Conservation (phyloP, 257 asterid genomes). For the Eucommia ulmoides region DNA sequence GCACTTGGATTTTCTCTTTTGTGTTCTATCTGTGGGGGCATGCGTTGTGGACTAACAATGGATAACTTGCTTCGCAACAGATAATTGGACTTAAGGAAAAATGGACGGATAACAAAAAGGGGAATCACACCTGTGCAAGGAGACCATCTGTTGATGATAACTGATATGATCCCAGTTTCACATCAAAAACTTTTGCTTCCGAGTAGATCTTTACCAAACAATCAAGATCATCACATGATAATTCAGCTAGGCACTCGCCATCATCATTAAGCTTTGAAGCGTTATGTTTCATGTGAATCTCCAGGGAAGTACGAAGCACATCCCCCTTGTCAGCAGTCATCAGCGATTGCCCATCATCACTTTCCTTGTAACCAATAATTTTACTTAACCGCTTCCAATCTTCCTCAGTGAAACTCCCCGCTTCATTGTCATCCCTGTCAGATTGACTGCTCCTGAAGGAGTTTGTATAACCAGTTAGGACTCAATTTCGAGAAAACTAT, state of each 20-base stretch:
- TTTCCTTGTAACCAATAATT: conserved; percentile 82
- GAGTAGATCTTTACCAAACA: conserved; percentile 60
- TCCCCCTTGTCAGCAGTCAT: conserved; percentile 35
- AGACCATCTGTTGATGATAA: conserved; percentile 85
- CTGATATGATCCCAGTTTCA: conserved; percentile 87
- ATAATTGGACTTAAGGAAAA: too few species aligned
- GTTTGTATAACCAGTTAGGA: conserved; percentile 11
- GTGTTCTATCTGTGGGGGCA: too few species aligned
- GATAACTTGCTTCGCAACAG: too few species aligned
- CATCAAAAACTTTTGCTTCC: conserved; percentile 62
- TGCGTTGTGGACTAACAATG: too few species aligned
- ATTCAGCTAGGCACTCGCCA: conserved; percentile 73
- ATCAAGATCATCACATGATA: conserved; percentile 88
- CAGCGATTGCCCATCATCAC: conserved; percentile 42
- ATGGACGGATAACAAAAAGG: too few species aligned
- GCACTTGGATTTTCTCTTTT: too few species aligned
- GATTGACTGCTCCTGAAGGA: conserved; percentile 54
- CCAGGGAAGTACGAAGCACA: conserved; percentile 48
- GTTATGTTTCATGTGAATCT: conserved; percentile 91
- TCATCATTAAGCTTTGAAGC: conserved; percentile 78
- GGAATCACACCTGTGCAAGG: conserved; percentile 72
- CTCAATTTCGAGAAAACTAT: conserved; percentile 3
- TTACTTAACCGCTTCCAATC: conserved; percentile 90
- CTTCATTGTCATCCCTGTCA: conserved; percentile 60
- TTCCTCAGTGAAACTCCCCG: conserved; percentile 63